These are phyloP conservation scores for Lactarius quietus DNA, from an alignment of 768 basidiomycete genomes.

Conservation along the genomic window DNA sequence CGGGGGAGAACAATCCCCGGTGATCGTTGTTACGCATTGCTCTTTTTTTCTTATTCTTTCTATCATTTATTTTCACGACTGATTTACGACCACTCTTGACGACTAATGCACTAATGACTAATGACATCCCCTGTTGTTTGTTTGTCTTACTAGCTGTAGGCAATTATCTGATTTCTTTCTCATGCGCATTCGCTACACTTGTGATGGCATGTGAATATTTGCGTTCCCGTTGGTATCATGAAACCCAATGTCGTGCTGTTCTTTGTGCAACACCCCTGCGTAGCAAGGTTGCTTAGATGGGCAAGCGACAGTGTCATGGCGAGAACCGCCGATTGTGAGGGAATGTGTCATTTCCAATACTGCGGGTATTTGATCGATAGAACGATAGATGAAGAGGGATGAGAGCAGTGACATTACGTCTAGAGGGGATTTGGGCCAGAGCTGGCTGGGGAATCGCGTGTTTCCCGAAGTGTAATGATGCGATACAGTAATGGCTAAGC, in stretches of 20 bases:
- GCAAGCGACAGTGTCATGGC: neutral
- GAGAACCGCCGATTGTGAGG: neutral
- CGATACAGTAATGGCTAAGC: neutral
- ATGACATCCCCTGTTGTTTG: conserved; percentile 18
- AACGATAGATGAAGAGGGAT: neutral
- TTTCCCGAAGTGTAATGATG: neutral
- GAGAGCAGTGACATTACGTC: neutral
- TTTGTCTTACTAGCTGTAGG: conserved; percentile 20
- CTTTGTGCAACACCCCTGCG: neutral
- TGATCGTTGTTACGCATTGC: conserved; percentile 1
- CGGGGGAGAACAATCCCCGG: conserved; percentile 4
- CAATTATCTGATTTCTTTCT: conserved; percentile 2
- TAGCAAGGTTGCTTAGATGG: neutral
- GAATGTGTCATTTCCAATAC: neutral
- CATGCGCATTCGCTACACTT: neutral
- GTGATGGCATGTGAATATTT: neutral
- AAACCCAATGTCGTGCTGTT: neutral
- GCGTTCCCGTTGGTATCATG: neutral
- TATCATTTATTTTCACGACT: neutral
- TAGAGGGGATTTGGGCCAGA: neutral
- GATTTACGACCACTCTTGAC: neutral
- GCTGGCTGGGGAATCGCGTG: neutral
- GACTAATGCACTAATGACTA: conserved; percentile 2
- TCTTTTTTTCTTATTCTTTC: neutral
- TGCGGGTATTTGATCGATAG: neutral